Percentiles rank a stretch among this genome's conserved stretches.
These are phyloP conservation scores for Candida glucosophila DNA, from an alignment of 1,139 yeast genomes.

Conservation along the genomic window DNA sequence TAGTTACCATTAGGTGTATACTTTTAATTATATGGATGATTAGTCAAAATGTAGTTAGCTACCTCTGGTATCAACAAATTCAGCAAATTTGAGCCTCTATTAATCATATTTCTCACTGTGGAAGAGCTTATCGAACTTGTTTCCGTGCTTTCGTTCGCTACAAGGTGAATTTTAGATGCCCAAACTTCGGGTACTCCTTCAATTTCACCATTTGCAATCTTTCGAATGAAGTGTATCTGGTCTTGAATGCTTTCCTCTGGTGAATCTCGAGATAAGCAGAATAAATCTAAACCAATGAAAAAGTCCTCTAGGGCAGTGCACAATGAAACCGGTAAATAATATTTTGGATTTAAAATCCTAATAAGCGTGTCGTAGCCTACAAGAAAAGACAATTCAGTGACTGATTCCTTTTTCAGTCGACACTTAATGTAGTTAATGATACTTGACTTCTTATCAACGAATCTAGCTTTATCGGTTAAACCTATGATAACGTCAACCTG, in stretches of 20 bases:
- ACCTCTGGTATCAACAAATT: slow-evolving; percentile 25
- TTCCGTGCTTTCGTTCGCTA: slow-evolving; percentile 19
- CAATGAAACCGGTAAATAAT: slow-evolving; percentile 46
- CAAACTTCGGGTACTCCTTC: slow-evolving; percentile 22
- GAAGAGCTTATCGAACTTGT: slow-evolving; percentile 58
- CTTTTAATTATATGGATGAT: slow-evolving; percentile 18
- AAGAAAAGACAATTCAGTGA: slow-evolving; percentile 40
- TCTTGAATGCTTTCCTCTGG: slow-evolving; percentile 14
- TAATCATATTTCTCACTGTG: slow-evolving; percentile 32
- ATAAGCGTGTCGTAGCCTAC: slow-evolving; percentile 76
- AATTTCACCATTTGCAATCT: slow-evolving; percentile 15
- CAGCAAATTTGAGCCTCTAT: slow-evolving; percentile 21
- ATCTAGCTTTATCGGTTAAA: slow-evolving; percentile 53
- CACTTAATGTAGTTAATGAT: slow-evolving; percentile 13
- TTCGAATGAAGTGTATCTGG: slow-evolving; percentile 34
- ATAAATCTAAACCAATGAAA: slow-evolving; percentile 43
- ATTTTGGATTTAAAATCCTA: slow-evolving; percentile 62
- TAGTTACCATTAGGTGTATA: too few relatives aligned
- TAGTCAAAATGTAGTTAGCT: slow-evolving; percentile 25
- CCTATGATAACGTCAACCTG: slow-evolving; percentile 44
- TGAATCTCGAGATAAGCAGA: slow-evolving; percentile 53
- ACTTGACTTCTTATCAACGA: slow-evolving; percentile 54
- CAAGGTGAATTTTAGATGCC: slow-evolving; percentile 40
- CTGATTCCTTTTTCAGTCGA: slow-evolving; percentile 1
- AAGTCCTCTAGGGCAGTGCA: slow-evolving; percentile 42